Evolutionary conservation across 768 basidiomycete species (phyloP).

Genomic region (Tubosaeta brunneosetosa): DNA sequence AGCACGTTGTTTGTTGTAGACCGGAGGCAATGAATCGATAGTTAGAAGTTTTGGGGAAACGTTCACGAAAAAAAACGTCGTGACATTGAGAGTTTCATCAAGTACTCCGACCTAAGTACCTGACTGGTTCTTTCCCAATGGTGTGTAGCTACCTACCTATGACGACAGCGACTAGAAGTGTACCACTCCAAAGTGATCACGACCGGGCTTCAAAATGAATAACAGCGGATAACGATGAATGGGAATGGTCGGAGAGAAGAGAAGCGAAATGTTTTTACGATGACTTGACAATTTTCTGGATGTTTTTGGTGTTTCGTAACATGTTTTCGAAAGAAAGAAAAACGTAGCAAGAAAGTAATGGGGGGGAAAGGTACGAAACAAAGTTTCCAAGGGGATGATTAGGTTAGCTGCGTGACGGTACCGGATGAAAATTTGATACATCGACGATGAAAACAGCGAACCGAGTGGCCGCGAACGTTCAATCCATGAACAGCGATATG

Average conservation of each 20-base stretch:
- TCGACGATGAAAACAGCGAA: slow-evolving; percentile 26
- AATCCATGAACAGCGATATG: slow-evolving; percentile 35
- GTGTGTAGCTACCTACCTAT: slow-evolving; percentile 44
- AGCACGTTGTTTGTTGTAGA: slow-evolving; percentile 9
- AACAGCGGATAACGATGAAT: slow-evolving; percentile 14
- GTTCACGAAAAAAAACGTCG: not conserved
- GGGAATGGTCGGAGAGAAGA: slow-evolving; percentile 34
- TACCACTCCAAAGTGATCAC: slow-evolving; percentile 11
- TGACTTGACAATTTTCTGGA: slow-evolving; percentile 29
- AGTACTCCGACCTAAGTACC: slow-evolving; percentile 21
- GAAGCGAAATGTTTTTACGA: slow-evolving; percentile 46
- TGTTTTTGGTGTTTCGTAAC: slow-evolving; percentile 37
- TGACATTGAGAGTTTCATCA: not conserved
- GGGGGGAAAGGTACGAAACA: slow-evolving; percentile 30
- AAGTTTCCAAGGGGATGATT: slow-evolving; percentile 36
- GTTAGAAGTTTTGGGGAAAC: not conserved
- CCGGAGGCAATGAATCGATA: not conserved
- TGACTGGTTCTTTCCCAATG: slow-evolving; percentile 7
- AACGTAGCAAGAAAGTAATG: slow-evolving; percentile 38
- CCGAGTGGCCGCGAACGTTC: slow-evolving; percentile 27
- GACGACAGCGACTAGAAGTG: slow-evolving; percentile 18
- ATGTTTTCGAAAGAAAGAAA: slow-evolving; percentile 24
- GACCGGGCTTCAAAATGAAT: slow-evolving; percentile 14
- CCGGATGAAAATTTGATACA: slow-evolving; percentile 30
- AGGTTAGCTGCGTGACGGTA: slow-evolving; percentile 33